A percentile compares a stretch with the other conserved stretches of the same genome.
These are phyloP conservation scores for Globisporangium parvum DNA, from an alignment of 352 stramenopile species.

Conservation along the genomic window DNA sequence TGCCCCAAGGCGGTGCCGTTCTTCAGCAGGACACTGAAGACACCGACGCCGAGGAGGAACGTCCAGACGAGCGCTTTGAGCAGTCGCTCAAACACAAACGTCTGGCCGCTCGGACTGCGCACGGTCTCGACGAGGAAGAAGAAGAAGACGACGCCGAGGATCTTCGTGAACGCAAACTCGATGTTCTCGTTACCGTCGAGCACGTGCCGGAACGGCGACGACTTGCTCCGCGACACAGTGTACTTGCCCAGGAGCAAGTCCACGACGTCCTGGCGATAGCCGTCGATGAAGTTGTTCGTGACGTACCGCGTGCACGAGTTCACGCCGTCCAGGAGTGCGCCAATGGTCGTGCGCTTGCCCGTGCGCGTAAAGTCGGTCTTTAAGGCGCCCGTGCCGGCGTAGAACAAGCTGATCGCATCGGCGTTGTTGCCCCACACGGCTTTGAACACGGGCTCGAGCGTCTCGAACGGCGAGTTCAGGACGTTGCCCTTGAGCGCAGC, in stretches of 20 bases:
- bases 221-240: constrained; percentile 39
- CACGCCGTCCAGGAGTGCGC: constrained; percentile 91
- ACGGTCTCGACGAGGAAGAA: constrained; percentile 65
- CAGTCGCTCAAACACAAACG: constrained; percentile 49
- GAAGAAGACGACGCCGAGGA: constrained; percentile 35
- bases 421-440: constrained; percentile 95
- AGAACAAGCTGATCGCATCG: constrained; percentile 92
- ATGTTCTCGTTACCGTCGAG: constrained; percentile 32
- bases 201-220: constrained; percentile 35
- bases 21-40: constrained; percentile 66
- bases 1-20: constrained; percentile 66
- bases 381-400: constrained; percentile 91
- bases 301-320: constrained; percentile 94
- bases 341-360: constrained; percentile 90
- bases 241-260: constrained; percentile 86
- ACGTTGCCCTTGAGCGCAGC: constrained; percentile 64
- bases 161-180: constrained; percentile 45
- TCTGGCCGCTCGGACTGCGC: constrained; percentile 25
- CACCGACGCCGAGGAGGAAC: constrained; percentile 30
- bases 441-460: constrained; percentile 79
- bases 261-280: constrained; percentile 90
- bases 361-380: constrained; percentile 96
- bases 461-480: constrained; percentile 52
- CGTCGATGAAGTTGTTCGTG: constrained; percentile 96
- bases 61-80: constrained; percentile 48